phyloP scores from a whole-genome alignment of 768 basidiomycete genomes.

The Lentinula lateritia region DNA sequence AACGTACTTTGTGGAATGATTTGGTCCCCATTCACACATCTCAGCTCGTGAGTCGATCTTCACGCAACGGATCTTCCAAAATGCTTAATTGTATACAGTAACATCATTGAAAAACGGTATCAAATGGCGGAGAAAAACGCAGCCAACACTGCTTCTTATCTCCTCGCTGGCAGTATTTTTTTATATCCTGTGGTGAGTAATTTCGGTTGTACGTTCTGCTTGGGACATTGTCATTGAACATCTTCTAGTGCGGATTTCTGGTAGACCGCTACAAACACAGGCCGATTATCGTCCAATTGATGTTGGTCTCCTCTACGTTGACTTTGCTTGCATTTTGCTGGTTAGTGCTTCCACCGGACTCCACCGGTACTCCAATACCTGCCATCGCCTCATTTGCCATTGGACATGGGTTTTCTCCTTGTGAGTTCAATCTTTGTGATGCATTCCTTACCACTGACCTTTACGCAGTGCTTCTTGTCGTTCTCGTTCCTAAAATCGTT shows the following conservation, averaged over 20 bases:
- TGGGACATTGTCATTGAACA: neutral
- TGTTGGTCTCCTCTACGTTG: conserved; percentile 51
- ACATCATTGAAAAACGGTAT: conserved; percentile 69
- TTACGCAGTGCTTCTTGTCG: conserved; percentile 57
- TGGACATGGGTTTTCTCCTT: conserved; percentile 71
- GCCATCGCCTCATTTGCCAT: conserved; percentile 55
- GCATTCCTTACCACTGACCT: neutral
- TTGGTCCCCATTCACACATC: conserved; percentile 75
- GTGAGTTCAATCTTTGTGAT: conserved; percentile 31
- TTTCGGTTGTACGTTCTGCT: neutral
- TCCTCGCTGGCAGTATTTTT: conserved; percentile 62
- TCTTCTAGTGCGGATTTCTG: conserved; percentile 53
- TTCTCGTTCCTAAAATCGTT: conserved; percentile 71
- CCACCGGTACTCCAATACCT: conserved; percentile 55
- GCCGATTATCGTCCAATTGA: conserved; percentile 53
- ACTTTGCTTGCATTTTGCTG: conserved; percentile 62
- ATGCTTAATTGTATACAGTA: conserved; percentile 32
- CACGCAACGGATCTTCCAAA: neutral
- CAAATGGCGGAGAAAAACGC: conserved; percentile 53
- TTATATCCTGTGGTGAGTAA: conserved; percentile 62
- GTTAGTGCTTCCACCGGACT: conserved; percentile 54
- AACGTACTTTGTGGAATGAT: conserved; percentile 73
- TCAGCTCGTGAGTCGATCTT: conserved; percentile 52
- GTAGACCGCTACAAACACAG: conserved; percentile 54
- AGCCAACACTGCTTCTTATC: conserved; percentile 61